Percentiles rank a stretch among this genome's conserved stretches.
phyloP scores from a whole-genome alignment of 768 basidiomycete genomes.

The Auricularia auricula-judae region DNA sequence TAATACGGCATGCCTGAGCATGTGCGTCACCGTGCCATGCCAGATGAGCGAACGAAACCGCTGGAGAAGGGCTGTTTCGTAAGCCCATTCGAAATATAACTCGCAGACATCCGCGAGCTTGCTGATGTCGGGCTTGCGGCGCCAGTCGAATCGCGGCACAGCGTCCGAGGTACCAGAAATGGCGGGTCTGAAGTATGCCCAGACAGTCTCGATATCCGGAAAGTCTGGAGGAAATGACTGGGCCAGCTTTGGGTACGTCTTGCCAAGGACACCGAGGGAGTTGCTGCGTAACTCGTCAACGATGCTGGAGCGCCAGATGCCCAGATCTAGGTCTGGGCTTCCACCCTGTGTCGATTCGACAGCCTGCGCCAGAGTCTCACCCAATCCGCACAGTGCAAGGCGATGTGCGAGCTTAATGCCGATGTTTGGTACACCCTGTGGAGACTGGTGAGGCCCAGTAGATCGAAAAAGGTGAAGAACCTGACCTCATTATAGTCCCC shows the following conservation, averaged over 20 bases:
- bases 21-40: conserved; percentile 63
- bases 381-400: conserved; percentile 73
- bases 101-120: conserved; percentile 74
- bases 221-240: conserved; percentile 56
- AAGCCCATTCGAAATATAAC: conserved; percentile 86
- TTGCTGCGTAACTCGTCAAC: conserved; percentile 61
- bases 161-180: conserved; percentile 44
- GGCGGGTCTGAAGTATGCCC: conserved; percentile 67
- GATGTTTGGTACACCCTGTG: conserved; percentile 46
- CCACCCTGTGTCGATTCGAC: conserved; percentile 29
- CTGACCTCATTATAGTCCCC: conserved; percentile 80
- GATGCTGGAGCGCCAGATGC: conserved; percentile 64
- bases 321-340: conserved; percentile 38
- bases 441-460: conserved; percentile 7
- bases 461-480: conserved; percentile 1
- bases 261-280: conserved; percentile 84
- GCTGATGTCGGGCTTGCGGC: conserved; percentile 52
- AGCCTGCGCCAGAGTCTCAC: conserved; percentile 48
- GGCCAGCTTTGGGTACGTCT: conserved; percentile 68
- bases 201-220: conserved; percentile 60
- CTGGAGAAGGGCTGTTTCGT: conserved; percentile 68
- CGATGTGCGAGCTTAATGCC: conserved; percentile 64
- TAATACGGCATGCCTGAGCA: too few species aligned
- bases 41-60: conserved; percentile 78
- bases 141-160: conserved; percentile 33